These are phyloP conservation scores for Candida pseudoglaebosa DNA, from an alignment of 805 yeast genomes.

Conservation along the genomic window DNA sequence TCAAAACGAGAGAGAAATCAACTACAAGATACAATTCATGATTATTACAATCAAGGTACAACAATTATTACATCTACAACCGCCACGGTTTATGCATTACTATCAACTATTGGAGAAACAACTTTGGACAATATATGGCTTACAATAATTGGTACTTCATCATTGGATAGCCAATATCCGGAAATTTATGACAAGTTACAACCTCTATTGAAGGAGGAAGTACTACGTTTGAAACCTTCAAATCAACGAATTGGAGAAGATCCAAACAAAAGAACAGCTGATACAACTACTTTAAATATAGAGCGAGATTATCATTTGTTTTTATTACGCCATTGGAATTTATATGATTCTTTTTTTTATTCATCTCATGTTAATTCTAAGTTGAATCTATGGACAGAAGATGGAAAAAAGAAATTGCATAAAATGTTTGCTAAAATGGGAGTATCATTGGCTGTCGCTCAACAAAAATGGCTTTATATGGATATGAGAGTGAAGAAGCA, in stretches of 20 bases:
- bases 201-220: conserved; percentile 81
- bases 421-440: conserved; percentile 97
- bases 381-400: conserved; percentile 83
- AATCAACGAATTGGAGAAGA: conserved; percentile 10
- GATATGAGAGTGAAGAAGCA: conserved; percentile 74
- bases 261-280: conserved; percentile 32
- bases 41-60: conserved; percentile 82
- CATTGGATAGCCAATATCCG: conserved; percentile 71
- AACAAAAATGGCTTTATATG: conserved; percentile 90
- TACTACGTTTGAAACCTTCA: conserved; percentile 57
- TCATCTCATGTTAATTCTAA: conserved; percentile 91
- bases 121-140: conserved; percentile 72
- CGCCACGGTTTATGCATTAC: conserved; percentile 72
- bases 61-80: conserved; percentile 71
- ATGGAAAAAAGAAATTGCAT: conserved; percentile 80
- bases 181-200: conserved; percentile 66
- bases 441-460: conserved; percentile 80
- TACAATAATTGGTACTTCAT: conserved; percentile 81
- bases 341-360: conserved; percentile 85
- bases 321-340: conserved; percentile 85
- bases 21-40: conserved; percentile 57
- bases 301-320: conserved; percentile 86
- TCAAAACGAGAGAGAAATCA: conserved; percentile 29
- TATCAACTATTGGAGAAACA: conserved; percentile 82
- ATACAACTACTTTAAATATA: conserved; percentile 47